Base-by-base conservation (phyloP, 257 asterid genomes). In the Striga asiatica region DNA sequence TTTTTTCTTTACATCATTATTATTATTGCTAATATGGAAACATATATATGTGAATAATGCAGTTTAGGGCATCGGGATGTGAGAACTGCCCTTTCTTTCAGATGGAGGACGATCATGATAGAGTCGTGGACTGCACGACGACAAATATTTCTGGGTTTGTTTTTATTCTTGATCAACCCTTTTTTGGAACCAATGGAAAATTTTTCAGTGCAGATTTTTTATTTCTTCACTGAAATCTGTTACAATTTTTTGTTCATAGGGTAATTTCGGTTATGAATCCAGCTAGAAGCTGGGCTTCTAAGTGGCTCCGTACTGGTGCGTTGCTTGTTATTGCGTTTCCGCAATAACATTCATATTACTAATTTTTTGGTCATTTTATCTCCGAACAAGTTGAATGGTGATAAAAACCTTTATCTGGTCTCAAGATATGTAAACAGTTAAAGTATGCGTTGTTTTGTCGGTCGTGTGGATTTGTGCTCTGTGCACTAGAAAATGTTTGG, bases 251-350 rank as follows among this genome's bases (percentile, higher is more conserved):
- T 18, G 10, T 41, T 41, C 13, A 42, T 67, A 89, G 98, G 66
- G 13, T 91, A 54, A 84, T 91, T 55, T 78, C 98, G 8, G 87
- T 91, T 60, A 82, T 87, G 96, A 95, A 91, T 70, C 96, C 98
- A 27, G 47, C 72, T 17, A 69, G 87, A 72, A 86, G 91, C 35
- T 87, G 96, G 98, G 88, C 96, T 64, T 94, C 94, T 19, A 85
- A 95, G 7, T 86, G 98, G 98, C 96, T 91, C 58, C 87, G 96
- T 29, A 77, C 74, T 55, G 96, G 98, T 87, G 75, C 56, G 54
- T 45, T n/a, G 5, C 24, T 56, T 59, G 17, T 18, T 64, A 50
- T 60, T 18, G 52, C 37, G 21, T 38, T 52, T 60, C 58, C n/a
- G n/a, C n/a, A n/a, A n/a, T 11, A 8, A 12, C n/a, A 2, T 19